Conservation (phyloP, 2,329 filamentous ascomycete genomes). For the Lasiodiplodia gonubiensis region DNA sequence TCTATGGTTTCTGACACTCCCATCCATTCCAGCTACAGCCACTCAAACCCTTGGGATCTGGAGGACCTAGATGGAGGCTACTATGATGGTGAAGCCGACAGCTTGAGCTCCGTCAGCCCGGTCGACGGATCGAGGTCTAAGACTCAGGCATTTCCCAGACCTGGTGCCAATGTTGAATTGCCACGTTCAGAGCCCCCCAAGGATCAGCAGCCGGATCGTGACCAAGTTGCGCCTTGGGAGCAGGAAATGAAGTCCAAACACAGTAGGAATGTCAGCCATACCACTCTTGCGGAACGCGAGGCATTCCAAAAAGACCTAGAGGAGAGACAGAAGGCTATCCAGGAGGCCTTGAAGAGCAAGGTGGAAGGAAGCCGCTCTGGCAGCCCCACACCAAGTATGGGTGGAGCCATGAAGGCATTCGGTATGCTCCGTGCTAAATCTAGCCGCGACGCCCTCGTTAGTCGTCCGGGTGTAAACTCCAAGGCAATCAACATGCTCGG, state of each 20-base stretch:
- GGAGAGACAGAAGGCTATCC: conserved; percentile 71
- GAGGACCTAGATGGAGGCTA: conserved; percentile 55
- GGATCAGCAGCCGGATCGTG: neutral
- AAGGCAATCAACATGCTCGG: conserved; percentile 69
- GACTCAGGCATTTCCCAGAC: conserved; percentile 18
- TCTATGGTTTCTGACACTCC: conserved; percentile 44
- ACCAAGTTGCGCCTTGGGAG: conserved; percentile 47
- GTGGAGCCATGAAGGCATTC: conserved; percentile 60
- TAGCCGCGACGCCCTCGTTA: conserved; percentile 69
- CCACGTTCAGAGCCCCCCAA: neutral
- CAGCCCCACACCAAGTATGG: conserved; percentile 41
- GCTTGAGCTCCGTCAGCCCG: conserved; percentile 44
- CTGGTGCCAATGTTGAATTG: conserved; percentile 2
- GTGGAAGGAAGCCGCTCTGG: conserved; percentile 63
- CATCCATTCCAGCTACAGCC: conserved; percentile 56
- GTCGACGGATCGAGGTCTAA: conserved; percentile 38
- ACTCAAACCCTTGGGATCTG: conserved; percentile 62
- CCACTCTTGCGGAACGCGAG: conserved; percentile 63
- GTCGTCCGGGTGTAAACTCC: conserved; percentile 52
- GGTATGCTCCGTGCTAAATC: conserved; percentile 70
- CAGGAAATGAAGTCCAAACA: conserved; percentile 56
- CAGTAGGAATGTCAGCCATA: conserved; percentile 56
- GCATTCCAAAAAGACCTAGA: conserved; percentile 77
- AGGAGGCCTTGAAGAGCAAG: conserved; percentile 74
- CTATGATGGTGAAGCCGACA: conserved; percentile 44